These are phyloP conservation scores for Termitomyces sp. DNA, from an alignment of 768 basidiomycete species.

Conservation along the genomic window DNA sequence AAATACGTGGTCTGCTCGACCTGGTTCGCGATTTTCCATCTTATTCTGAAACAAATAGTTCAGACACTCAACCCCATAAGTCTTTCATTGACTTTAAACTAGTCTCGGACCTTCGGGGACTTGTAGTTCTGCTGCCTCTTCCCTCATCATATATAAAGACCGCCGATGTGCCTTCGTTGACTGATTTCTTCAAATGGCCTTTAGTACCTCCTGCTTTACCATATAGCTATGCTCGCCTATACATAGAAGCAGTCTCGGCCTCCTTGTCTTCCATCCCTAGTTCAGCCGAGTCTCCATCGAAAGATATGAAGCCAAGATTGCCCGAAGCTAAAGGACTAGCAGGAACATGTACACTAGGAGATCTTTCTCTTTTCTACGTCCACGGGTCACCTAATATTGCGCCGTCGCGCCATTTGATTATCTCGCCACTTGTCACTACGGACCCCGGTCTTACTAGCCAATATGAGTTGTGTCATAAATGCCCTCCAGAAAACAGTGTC, in stretches of 20 bases:
- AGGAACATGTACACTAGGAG: slow-evolving; percentile 20
- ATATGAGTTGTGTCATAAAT: slow-evolving; percentile 40
- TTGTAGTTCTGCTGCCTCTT: slow-evolving; percentile 45
- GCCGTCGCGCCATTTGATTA: slow-evolving; percentile 21
- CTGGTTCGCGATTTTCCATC: slow-evolving; percentile 29
- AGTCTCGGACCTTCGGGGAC: slow-evolving; percentile 25
- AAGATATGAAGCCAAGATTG: neutral
- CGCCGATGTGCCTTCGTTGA: slow-evolving; percentile 9
- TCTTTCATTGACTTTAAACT: neutral
- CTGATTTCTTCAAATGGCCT: slow-evolving; percentile 51
- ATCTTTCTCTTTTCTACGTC: slow-evolving; percentile 58
- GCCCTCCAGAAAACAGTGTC: slow-evolving; percentile 28
- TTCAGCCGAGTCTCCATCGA: neutral
- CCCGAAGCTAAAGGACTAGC: neutral
- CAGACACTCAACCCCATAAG: neutral
- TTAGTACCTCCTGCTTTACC: slow-evolving; percentile 49
- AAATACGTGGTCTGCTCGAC: slow-evolving; percentile 46
- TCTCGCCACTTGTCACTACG: slow-evolving; percentile 68
- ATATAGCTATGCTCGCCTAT: slow-evolving; percentile 48
- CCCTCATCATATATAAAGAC: slow-evolving; percentile 21
- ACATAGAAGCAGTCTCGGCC: slow-evolving; percentile 36
- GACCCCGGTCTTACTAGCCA: slow-evolving; percentile 64
- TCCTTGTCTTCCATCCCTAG: slow-evolving; percentile 20
- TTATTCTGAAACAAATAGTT: slow-evolving; percentile 8
- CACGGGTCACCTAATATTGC: slow-evolving; percentile 12